Percentiles rank a stretch among this genome's conserved stretches.
Conservation (phyloP, 139 green algal genomes). For the Chlorella vulgaris region DNA sequence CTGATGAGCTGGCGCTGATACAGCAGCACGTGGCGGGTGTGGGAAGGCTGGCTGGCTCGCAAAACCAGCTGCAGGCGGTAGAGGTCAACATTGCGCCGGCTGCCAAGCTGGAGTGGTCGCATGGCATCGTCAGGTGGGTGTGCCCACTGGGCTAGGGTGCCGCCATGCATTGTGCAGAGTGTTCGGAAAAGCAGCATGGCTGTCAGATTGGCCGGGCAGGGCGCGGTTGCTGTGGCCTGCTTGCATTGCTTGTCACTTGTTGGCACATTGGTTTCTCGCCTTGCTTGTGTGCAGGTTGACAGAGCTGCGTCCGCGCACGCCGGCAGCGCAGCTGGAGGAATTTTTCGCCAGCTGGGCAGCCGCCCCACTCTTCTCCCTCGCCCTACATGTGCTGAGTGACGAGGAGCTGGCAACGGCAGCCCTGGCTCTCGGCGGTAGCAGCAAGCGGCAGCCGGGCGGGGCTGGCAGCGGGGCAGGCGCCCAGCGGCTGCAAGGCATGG, state of each 20-base stretch:
- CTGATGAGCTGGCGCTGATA: constrained; percentile 24
- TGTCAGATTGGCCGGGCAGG: neutral
- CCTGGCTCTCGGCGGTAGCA: neutral
- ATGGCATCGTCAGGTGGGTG: constrained; percentile 15
- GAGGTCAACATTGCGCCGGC: constrained; percentile 20
- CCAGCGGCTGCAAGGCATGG: constrained; percentile 30
- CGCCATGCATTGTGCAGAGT: neutral
- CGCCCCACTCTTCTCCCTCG: constrained; percentile 19
- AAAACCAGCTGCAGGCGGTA: neutral
- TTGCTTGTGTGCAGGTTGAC: neutral
- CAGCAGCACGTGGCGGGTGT: neutral
- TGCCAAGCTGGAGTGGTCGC: neutral
- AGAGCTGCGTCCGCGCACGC: constrained; percentile 17
- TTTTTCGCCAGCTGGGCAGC: constrained; percentile 27
- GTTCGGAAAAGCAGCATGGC: neutral
- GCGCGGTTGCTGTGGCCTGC: too few species aligned
- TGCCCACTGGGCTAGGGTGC: too few species aligned
- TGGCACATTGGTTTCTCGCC: neutral
- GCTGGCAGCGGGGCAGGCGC: neutral
- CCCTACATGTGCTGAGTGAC: neutral
- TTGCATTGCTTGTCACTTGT: too few species aligned
- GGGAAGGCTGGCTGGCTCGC: neutral
- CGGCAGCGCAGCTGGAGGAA: neutral
- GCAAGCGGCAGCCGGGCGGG: neutral
- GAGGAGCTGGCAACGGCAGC: constrained; percentile 1